phyloP scores from a whole-genome alignment of 2,329 filamentous ascomycete genomes.

The Neonectria coccinea region DNA sequence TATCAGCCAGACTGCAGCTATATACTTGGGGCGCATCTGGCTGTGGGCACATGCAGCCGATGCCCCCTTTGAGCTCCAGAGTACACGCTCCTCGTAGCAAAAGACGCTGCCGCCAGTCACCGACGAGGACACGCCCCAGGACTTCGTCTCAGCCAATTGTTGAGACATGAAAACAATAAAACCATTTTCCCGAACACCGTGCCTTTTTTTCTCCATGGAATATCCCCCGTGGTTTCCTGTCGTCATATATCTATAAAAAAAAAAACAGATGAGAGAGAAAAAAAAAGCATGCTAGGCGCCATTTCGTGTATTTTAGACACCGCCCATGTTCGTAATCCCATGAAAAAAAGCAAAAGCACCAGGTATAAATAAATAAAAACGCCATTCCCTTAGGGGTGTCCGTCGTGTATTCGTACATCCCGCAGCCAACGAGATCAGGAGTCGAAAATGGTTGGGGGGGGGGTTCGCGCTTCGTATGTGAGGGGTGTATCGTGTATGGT shows the following conservation, averaged over 20 bases:
- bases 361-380: constrained; percentile 28
- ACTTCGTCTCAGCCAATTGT: constrained; percentile 19
- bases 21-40: constrained; percentile 23
- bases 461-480: constrained; percentile 22
- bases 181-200: constrained; percentile 35
- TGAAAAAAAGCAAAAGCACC: constrained; percentile 28
- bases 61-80: constrained; percentile 1
- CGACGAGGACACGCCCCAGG: neutral
- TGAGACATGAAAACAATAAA: constrained; percentile 20
- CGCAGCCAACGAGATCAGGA: constrained; percentile 26
- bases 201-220: constrained; percentile 37
- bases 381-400: constrained; percentile 32
- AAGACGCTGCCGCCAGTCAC: neutral
- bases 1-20: constrained; percentile 19
- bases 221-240: constrained; percentile 31
- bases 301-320: constrained; percentile 42
- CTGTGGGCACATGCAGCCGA: neutral
- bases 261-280: constrained; percentile 29
- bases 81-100: neutral
- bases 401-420: constrained; percentile 41
- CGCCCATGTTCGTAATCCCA: constrained; percentile 33
- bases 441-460: constrained; percentile 14
- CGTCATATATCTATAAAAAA: constrained; percentile 43
- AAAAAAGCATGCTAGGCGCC: constrained; percentile 38
- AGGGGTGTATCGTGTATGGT: constrained; percentile 16